Conservation (phyloP, 2,329 filamentous ascomycete genomes). For the Alternaria panax region DNA sequence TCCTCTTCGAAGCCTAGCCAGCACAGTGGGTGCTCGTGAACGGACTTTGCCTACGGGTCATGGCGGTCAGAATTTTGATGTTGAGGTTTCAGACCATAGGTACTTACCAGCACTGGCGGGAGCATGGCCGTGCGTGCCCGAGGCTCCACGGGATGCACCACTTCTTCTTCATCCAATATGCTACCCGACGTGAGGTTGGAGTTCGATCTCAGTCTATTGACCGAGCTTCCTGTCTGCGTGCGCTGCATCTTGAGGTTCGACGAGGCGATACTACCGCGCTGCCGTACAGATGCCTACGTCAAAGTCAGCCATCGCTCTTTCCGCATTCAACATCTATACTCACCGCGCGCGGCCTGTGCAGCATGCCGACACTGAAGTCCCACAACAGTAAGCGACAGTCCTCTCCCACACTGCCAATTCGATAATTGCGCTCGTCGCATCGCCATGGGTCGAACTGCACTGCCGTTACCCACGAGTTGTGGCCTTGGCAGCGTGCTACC, state of each 20-base stretch:
- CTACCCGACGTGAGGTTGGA: conserved; percentile 66
- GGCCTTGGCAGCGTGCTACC: conserved; percentile 90
- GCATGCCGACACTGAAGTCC: conserved; percentile 98
- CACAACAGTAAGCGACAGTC: conserved; percentile 89
- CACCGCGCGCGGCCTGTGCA: conserved; percentile 87
- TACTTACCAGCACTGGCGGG: conserved; percentile 83
- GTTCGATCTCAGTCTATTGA: conserved; percentile 72
- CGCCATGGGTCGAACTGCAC: conserved; percentile 97
- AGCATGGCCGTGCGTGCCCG: conserved; percentile 82
- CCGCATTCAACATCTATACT: not conserved
- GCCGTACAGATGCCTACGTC: conserved; percentile 61
- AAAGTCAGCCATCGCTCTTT: not conserved
- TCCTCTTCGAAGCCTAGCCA: conserved; percentile 96
- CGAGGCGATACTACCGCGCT: conserved; percentile 62
- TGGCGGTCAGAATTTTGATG: conserved; percentile 10
- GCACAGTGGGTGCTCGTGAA: conserved; percentile 85
- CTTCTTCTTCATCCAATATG: conserved; percentile 66
- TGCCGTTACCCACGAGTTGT: conserved; percentile 92
- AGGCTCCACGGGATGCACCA: conserved; percentile 85
- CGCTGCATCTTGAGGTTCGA: conserved; percentile 54
- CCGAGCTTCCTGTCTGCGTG: conserved; percentile 67
- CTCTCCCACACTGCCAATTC: conserved; percentile 94
- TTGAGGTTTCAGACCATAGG: conserved; percentile 4
- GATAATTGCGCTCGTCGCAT: conserved; percentile 93
- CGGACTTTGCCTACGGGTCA: conserved; percentile 71